Conservation (phyloP, 352 stramenopile genomes). For the Phytophthora cactorum region DNA sequence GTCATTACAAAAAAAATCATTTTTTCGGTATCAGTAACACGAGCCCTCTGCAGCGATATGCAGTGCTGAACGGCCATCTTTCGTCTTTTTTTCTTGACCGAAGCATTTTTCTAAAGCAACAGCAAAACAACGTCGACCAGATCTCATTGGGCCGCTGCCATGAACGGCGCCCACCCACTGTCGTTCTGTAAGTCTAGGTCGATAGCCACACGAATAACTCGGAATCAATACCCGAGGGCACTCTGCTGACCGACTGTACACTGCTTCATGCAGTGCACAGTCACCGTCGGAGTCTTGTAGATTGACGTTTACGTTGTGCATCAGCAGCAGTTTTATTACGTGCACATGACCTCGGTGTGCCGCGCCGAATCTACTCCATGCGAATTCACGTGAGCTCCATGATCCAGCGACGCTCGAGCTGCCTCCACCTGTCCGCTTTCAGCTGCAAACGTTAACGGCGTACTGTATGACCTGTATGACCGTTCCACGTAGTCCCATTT, state of each 20-base stretch:
- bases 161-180: slow-evolving; percentile 16
- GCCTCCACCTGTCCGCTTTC: slow-evolving; percentile 8
- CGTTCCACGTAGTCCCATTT: slow-evolving; percentile 1
- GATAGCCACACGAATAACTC: too few species aligned
- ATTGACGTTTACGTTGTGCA: slow-evolving; percentile 2
- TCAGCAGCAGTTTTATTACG: slow-evolving; percentile 22
- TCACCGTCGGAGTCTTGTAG: slow-evolving; percentile 16
- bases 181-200: slow-evolving; percentile 8
- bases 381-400: slow-evolving; percentile 1
- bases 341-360: slow-evolving; percentile 12
- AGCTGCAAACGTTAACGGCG: slow-evolving; percentile 22
- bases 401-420: neutral
- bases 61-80: slow-evolving; percentile 12
- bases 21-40: too few species aligned
- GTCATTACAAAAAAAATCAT: too few species aligned
- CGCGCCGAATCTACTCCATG: slow-evolving; percentile 3
- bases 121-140: slow-evolving; percentile 2
- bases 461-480: slow-evolving; percentile 3
- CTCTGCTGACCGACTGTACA: slow-evolving; percentile 10
- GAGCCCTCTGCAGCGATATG: slow-evolving; percentile 11
- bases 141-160: slow-evolving; percentile 12
- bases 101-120: slow-evolving; percentile 8
- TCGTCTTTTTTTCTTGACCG: neutral
- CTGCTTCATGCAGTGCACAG: slow-evolving; percentile 23
- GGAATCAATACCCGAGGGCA: neutral